A percentile compares a stretch with the other conserved stretches of the same genome.
phyloP scores from a whole-genome alignment of 805 yeast genomes.

The Starmera amethionina region DNA sequence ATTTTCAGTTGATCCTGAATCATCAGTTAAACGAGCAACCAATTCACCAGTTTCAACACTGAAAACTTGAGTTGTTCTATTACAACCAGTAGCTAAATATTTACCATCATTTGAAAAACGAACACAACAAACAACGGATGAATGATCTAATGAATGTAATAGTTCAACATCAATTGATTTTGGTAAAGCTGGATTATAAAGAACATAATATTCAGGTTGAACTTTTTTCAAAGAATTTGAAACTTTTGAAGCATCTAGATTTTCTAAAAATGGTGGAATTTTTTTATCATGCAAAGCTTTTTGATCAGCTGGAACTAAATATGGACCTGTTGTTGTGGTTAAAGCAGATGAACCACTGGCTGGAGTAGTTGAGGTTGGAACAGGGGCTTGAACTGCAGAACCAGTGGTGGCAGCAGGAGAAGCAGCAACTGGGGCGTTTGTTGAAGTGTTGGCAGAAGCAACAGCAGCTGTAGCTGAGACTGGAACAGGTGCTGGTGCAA shows the following conservation, averaged over 20 bases:
- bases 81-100: conserved; percentile 93
- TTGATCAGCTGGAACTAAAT: conserved; percentile 28
- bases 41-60: conserved; percentile 87
- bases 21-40: conserved; percentile 81
- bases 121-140: conserved; percentile 95
- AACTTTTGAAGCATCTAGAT: conserved; percentile 70
- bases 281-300: conserved; percentile 52
- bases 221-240: conserved; percentile 73
- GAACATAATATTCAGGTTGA: conserved; percentile 74
- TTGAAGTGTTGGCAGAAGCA: conserved; percentile 5
- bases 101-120: conserved; percentile 87
- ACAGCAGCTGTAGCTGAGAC: conserved; percentile 8
- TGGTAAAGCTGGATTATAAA: conserved; percentile 83
- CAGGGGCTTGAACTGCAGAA: conserved; percentile 9
- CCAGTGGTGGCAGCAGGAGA: conserved; percentile 15
- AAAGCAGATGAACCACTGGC: conserved; percentile 10
- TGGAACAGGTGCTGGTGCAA: conserved; percentile 9
- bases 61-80: conserved; percentile 89
- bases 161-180: conserved; percentile 74
- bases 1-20: conserved; percentile 38
- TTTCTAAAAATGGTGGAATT: conserved; percentile 72
- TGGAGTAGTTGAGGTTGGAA: conserved; percentile 9
- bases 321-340: conserved; percentile 14
- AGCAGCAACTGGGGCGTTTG: conserved; percentile 15
- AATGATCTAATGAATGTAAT: conserved; percentile 83